Conservation (phyloP, 2,329 filamentous ascomycete species). For the Aspergillus piperis region DNA sequence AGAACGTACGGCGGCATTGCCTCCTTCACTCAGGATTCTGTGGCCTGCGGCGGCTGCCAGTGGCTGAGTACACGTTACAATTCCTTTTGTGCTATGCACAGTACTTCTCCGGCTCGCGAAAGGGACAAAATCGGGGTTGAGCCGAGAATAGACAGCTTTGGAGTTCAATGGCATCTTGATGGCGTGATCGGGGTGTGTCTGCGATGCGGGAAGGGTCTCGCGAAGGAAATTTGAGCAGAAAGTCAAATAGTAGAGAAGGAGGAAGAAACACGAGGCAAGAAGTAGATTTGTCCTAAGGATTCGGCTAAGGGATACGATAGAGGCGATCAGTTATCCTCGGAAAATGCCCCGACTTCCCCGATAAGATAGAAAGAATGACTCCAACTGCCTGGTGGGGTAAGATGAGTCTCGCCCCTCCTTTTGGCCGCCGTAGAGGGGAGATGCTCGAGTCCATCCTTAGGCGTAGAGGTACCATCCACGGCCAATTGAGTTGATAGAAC, state of each 20-base stretch:
- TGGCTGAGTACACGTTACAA: conserved; percentile 87
- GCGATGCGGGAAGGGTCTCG: background rate
- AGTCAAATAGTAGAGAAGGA: background rate
- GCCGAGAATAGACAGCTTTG: conserved; percentile 53
- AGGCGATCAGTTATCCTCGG: background rate
- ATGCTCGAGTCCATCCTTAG: too few species aligned
- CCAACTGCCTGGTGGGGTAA: too few species aligned
- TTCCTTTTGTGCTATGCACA: conserved; percentile 88
- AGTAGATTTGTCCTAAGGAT: too few species aligned
- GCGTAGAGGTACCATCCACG: too few species aligned
- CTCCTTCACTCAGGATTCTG: conserved; percentile 78
- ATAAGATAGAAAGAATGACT: too few species aligned
- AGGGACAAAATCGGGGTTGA: conserved; percentile 45
- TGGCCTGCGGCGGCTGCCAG: conserved; percentile 86
- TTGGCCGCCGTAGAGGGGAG: too few species aligned
- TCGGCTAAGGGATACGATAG: background rate
- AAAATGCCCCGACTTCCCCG: too few species aligned
- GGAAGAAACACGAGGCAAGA: background rate
- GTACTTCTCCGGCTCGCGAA: conserved; percentile 78
- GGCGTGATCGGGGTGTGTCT: background rate
- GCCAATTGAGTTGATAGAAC: too few species aligned
- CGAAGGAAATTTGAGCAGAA: background rate
- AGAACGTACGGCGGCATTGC: conserved; percentile 81
- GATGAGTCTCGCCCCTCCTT: too few species aligned
- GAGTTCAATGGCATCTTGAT: conserved; percentile 52